Conservation (phyloP, 2,329 filamentous ascomycete species). For the Exophiala alcalophila region DNA sequence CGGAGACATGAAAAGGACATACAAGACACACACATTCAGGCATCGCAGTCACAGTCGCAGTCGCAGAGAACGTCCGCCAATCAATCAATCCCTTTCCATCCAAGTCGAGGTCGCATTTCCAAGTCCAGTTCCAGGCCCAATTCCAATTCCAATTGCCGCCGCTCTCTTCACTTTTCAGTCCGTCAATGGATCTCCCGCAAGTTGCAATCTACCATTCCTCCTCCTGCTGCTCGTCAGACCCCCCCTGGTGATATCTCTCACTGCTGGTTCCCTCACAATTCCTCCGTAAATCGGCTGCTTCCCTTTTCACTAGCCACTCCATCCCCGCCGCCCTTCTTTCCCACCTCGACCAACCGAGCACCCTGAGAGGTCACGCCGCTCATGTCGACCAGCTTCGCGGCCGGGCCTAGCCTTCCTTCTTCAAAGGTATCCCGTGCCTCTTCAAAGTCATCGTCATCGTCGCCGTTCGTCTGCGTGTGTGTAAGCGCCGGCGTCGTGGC, state of each 20-base stretch:
- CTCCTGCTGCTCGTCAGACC: background rate
- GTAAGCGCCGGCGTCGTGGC: constrained; percentile 23
- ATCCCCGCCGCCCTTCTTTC: constrained; percentile 6
- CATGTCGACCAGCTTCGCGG: constrained; percentile 26
- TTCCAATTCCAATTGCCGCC: no score
- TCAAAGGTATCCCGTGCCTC: constrained; percentile 31
- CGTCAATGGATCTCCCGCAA: no score
- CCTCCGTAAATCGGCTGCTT: constrained; percentile 28
- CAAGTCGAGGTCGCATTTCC: no score
- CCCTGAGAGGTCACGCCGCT: constrained; percentile 20
- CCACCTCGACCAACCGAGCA: constrained; percentile 13
- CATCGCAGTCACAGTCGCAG: no score
- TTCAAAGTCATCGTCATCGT: constrained; percentile 29
- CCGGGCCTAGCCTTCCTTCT: constrained; percentile 19
- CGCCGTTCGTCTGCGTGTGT: constrained; percentile 15
- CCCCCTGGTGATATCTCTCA: background rate
- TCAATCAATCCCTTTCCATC: no score
- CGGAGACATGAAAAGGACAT: no score
- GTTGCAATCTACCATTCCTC: no score
- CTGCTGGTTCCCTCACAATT: constrained; percentile 13
- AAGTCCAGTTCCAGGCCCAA: no score
- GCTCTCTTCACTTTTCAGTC: no score
- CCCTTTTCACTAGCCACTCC: constrained; percentile 13
- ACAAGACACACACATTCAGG: no score
- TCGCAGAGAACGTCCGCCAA: no score